Evolutionary conservation across 805 yeast species (phyloP), one percentile per base, ranked within the genome.

Genomic region (Candida sanyiensis): DNA sequence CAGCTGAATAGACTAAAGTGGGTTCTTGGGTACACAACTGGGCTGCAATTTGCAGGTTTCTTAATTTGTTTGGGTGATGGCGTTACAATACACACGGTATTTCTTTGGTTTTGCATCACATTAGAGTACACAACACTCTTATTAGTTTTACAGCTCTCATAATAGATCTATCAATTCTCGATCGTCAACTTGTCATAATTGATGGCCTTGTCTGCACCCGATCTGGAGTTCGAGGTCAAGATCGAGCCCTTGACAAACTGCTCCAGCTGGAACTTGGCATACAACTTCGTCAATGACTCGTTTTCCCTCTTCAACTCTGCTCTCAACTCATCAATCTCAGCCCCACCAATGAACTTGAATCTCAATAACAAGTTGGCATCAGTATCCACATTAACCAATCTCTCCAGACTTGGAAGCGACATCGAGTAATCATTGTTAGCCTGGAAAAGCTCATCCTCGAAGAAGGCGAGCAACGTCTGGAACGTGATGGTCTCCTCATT

Each of bases 401-500:
- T 19, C 1, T 35, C 20, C 7, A 58, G 33, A 32, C 48, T 49
- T 30, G 70, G 72, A 22, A 69, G 46, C 4, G 58, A 50, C 28
- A 57, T 34, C 29, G 46, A 35, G 28, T 46, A 43, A 12, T 44
- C 50, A 37, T 51, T 46, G 35, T 51, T 48, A 3, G 48, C n/a
- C 4, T 46, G 28, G 35, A 50, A 66, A 9, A 66, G 41, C 23
- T 55, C 52, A 30, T 66, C 68, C 27, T 54, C 47, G 43, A 66
- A 65, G 28, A 43, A 59, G 27, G 48, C 46, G 9, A 57, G 44
- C n/a, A 73, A 46, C 0, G 83, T 74, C 38, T 62, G 60, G 54
- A 57, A 77, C 10, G 77, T 54, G 0, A 63, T 49, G 1, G 79
- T 70, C 15, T 64, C 61, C 30, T 59, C 64, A 3, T 71, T 55